Percentiles rank a stretch among this genome's conserved stretches.
These are phyloP conservation scores for Sphagnum magellanicum DNA, from an alignment of 228 moss, liverwort and hornwort species.

Conservation along the genomic window DNA sequence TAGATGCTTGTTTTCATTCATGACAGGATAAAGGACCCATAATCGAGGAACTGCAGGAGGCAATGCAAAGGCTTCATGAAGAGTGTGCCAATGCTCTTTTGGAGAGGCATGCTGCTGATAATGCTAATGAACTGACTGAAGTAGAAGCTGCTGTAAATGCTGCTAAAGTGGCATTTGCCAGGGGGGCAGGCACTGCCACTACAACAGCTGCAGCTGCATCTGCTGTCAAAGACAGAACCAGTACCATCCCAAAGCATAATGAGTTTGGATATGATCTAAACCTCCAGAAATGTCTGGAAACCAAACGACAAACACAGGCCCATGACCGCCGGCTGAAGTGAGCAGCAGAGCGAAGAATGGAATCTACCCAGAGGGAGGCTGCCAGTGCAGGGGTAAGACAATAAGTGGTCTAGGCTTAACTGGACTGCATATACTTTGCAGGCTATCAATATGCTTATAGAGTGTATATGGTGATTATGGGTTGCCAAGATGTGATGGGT, in stretches of 20 bases:
- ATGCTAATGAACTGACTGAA: constrained; percentile 82
- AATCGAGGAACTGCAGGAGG: constrained; percentile 94
- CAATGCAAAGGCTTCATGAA: constrained; percentile 94
- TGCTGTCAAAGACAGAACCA: constrained; percentile 36
- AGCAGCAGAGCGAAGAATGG: constrained; percentile 35
- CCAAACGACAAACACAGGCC: constrained; percentile 72
- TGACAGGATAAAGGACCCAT: constrained; percentile 82
- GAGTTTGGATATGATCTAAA: constrained; percentile 97
- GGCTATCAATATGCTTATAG: no score
- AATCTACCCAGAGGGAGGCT: constrained; percentile 28
- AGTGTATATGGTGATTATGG: no score
- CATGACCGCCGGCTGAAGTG: constrained; percentile 47
- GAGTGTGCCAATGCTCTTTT: constrained; percentile 89
- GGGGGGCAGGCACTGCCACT: constrained; percentile 66
- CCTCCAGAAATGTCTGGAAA: constrained; percentile 87
- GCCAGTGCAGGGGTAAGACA: constrained; percentile 34
- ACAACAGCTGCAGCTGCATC: constrained; percentile 57
- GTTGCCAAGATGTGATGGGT: no score
- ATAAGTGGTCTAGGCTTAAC: no score
- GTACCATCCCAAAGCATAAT: constrained; percentile 66
- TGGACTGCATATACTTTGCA: no score
- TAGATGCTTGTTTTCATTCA: no score
- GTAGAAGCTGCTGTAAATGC: constrained; percentile 77
- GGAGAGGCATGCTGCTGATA: constrained; percentile 79
- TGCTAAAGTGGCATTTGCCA: constrained; percentile 73